Evolutionary conservation across 768 basidiomycete species (phyloP).

Genomic region (Xanthoconium stramineum): DNA sequence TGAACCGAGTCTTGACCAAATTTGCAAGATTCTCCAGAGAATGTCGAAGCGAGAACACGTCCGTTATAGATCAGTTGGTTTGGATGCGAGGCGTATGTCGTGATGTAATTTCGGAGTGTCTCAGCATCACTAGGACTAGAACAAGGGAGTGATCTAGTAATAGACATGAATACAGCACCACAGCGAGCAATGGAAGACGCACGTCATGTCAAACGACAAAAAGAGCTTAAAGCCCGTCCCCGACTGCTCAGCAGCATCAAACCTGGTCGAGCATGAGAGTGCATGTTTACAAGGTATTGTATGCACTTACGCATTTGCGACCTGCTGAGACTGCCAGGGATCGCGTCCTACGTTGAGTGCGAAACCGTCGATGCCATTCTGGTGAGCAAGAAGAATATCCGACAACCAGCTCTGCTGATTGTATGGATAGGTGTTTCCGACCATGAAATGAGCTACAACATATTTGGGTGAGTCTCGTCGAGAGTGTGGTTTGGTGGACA

Average conservation of each 20-base stretch:
- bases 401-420: conserved; percentile 39
- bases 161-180: not conserved
- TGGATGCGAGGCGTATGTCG: conserved; percentile 50
- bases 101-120: conserved; percentile 51
- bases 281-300: conserved; percentile 4
- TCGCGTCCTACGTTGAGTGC: conserved; percentile 70
- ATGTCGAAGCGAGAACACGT: conserved; percentile 63
- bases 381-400: conserved; percentile 54
- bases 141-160: conserved; percentile 53
- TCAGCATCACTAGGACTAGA: conserved; percentile 44
- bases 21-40: conserved; percentile 64
- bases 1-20: conserved; percentile 55
- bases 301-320: conserved; percentile 58
- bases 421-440: conserved; percentile 67
- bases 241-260: conserved; percentile 50
- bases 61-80: conserved; percentile 52
- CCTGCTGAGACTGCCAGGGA: conserved; percentile 57
- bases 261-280: conserved; percentile 36
- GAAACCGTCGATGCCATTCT: conserved; percentile 64
- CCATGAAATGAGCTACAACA: conserved; percentile 59
- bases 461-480: conserved; percentile 34
- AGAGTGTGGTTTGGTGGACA: not conserved
- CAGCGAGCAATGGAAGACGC: conserved; percentile 20
- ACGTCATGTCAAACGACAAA: conserved; percentile 79
- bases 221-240: conserved; percentile 67